These are phyloP conservation scores for Calonectria pseudoreteaudii DNA, from an alignment of 2,329 filamentous ascomycete genomes.

Conservation along the genomic window DNA sequence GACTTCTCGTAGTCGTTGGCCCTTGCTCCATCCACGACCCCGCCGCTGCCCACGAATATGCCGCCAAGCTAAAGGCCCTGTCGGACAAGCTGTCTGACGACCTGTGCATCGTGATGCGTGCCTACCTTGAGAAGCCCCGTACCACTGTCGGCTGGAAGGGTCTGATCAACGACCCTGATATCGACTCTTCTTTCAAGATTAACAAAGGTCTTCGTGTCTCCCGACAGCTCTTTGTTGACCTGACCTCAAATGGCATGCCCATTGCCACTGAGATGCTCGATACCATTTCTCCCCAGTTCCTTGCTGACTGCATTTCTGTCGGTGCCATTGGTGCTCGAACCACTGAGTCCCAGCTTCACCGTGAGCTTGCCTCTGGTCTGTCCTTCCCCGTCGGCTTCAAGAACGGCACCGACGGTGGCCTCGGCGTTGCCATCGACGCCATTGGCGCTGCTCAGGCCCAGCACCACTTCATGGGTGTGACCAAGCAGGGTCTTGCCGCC, in stretches of 20 bases:
- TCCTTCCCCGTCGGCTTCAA: constrained; percentile 99
- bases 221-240: constrained; percentile 92
- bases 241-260: constrained; percentile 89
- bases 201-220: constrained; percentile 96
- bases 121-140: constrained; percentile 98
- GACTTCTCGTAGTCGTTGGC: constrained; percentile 92
- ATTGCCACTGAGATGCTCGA: constrained; percentile 99
- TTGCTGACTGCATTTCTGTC: constrained; percentile 94
- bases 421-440: constrained; percentile 93
- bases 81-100: constrained; percentile 85
- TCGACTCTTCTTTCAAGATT: constrained; percentile 97
- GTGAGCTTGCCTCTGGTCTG: constrained; percentile 92
- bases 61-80: constrained; percentile 79
- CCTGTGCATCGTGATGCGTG: constrained; percentile 94
- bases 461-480: constrained; percentile 99
- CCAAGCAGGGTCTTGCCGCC: constrained; percentile 94
- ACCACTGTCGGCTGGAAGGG: constrained; percentile 99
- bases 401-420: constrained; percentile 95
- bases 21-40: constrained; percentile 99
- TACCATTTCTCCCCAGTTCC: constrained; percentile 97
- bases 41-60: constrained; percentile 88
- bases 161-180: constrained; percentile 98
- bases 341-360: constrained; percentile 95
- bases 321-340: constrained; percentile 96
- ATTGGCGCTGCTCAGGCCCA: constrained; percentile 87